A percentile compares a stretch with the other conserved stretches of the same genome.
Evolutionary conservation across 352 stramenopile genomes (phyloP).

Genomic region (Phytopythium ostracodes): DNA sequence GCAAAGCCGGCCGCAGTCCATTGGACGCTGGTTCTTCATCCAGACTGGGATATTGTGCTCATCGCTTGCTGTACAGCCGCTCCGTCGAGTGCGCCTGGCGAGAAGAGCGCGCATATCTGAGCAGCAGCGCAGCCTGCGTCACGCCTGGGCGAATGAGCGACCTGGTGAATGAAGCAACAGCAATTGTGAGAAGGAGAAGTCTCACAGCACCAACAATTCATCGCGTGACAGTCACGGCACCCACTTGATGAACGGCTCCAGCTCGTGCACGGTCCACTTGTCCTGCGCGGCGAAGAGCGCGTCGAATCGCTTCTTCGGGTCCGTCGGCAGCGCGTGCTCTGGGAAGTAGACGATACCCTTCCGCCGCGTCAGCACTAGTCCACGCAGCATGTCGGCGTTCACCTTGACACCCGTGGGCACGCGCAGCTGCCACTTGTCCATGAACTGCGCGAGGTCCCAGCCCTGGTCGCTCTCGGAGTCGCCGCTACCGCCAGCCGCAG

Average conservation of each 20-base stretch:
- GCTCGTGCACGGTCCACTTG: slow-evolving; percentile 78
- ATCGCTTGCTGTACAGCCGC: slow-evolving; percentile 73
- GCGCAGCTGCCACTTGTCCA: slow-evolving; percentile 81
- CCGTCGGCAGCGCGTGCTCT: slow-evolving; percentile 55
- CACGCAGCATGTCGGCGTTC: slow-evolving; percentile 57
- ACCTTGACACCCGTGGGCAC: slow-evolving; percentile 66
- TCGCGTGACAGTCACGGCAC: slow-evolving; percentile 3
- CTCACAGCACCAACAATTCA: not conserved
- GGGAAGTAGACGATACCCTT: slow-evolving; percentile 58
- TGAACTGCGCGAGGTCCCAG: slow-evolving; percentile 57
- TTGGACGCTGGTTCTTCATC: not conserved
- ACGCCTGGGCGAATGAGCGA: slow-evolving; percentile 55
- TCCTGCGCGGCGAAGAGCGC: slow-evolving; percentile 75
- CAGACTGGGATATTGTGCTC: not conserved
- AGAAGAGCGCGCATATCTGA: slow-evolving; percentile 78
- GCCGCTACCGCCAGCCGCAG: not conserved
- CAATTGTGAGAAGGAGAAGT: slow-evolving; percentile 6
- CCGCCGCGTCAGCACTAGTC: slow-evolving; percentile 35
- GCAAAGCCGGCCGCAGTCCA: no score
- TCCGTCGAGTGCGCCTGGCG: slow-evolving; percentile 70
- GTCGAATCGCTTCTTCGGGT: slow-evolving; percentile 75
- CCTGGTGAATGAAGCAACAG: slow-evolving; percentile 17
- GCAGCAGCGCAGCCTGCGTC: slow-evolving; percentile 71
- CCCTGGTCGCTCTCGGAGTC: slow-evolving; percentile 20
- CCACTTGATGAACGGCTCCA: slow-evolving; percentile 82